phyloP scores from a whole-genome alignment of 768 basidiomycete species.

The Nidularia pulvinata region DNA sequence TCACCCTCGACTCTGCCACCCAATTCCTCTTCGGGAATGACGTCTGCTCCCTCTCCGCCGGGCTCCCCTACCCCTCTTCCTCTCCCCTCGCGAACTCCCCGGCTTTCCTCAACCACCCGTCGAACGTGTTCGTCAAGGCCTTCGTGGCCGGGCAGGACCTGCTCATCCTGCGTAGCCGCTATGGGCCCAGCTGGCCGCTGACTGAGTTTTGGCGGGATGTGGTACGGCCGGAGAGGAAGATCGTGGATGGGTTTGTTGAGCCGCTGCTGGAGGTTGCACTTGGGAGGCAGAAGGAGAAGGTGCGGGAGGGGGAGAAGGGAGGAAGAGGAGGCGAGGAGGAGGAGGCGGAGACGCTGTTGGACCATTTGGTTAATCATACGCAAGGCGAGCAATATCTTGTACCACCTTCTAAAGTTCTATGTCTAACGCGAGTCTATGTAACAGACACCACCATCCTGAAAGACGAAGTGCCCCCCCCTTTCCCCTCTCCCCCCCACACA shows the following conservation, averaged over 20 bases:
- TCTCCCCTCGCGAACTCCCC: slow-evolving; percentile 13
- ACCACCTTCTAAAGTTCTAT: neutral
- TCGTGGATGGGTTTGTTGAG: slow-evolving; percentile 9
- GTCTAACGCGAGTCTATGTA: neutral
- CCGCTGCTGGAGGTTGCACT: slow-evolving; percentile 11
- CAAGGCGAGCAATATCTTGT: slow-evolving; percentile 30
- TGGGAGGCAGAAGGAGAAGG: slow-evolving; percentile 3
- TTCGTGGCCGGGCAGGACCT: slow-evolving; percentile 4
- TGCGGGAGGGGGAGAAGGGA: slow-evolving; percentile 3
- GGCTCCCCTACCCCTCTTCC: slow-evolving; percentile 42
- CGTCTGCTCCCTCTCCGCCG: slow-evolving; percentile 46
- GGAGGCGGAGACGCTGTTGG: slow-evolving; percentile 37
- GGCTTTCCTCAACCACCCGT: slow-evolving; percentile 7
- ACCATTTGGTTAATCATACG: slow-evolving; percentile 50
- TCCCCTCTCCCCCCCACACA: neutral
- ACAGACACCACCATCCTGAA: slow-evolving; percentile 29
- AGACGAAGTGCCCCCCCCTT: slow-evolving; percentile 24
- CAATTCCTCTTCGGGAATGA: slow-evolving; percentile 59
- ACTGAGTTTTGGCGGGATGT: slow-evolving; percentile 11
- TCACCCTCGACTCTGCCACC: slow-evolving; percentile 65
- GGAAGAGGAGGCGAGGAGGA: slow-evolving; percentile 25
- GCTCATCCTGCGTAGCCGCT: slow-evolving; percentile 1
- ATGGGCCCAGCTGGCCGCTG: slow-evolving; percentile 35
- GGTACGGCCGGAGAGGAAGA: slow-evolving; percentile 2
- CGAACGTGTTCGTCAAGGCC: slow-evolving; percentile 7